Base-by-base conservation (phyloP, 164 flowering plant genomes). In the Aristolochia californica region DNA sequence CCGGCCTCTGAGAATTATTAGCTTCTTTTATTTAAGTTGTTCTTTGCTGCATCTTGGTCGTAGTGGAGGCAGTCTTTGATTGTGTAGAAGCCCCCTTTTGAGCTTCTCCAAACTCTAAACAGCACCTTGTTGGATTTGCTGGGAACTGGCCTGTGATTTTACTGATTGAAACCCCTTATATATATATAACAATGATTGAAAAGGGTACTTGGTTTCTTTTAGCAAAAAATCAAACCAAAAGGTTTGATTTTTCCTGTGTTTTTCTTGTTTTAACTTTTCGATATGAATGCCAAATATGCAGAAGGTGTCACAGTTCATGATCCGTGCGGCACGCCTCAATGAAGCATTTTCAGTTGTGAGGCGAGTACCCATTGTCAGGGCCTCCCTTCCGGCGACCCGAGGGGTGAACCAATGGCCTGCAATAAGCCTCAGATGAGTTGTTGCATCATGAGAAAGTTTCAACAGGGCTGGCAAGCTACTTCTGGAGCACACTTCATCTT, bases 311-410 rank as follows among this genome's bases (percentile, higher is more conserved):
- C 91, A 87, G 83, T 75, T 87, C 75, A 80, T 70, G 85, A 75
- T 63, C 34, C 89, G 79, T 25, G 94, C 88, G 25, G 85, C 86
- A 13, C 93, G 95, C 47, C 85, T 89, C 8, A 94, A 89, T 53
- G 96, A 87, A 74, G 99, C 97, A 24, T 85, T 89, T 67, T 84
- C 97, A 43, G 80, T 89, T 16, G 97, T 89, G 70, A 83, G 75
- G 61, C 82, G 88, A 5, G 95, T 80, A 16, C 97, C 96, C 5
- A 72, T 84, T 4, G 64, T 83, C 5, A 83, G 97, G 17, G 83
- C 90, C 57, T 55, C 87, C 0, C 70, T 85, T 59, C 95, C 97
- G 5, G 75, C 84, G 8, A 27, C 58, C 5, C 68, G 74, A 43
- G 93, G 93, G 18, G 58, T 72, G 55, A 64, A 72, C 43, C 73